Evolutionary conservation across 1,284 basidiomycete genomes (phyloP).

Genomic region (Cutaneotrichosporon arboriforme): DNA sequence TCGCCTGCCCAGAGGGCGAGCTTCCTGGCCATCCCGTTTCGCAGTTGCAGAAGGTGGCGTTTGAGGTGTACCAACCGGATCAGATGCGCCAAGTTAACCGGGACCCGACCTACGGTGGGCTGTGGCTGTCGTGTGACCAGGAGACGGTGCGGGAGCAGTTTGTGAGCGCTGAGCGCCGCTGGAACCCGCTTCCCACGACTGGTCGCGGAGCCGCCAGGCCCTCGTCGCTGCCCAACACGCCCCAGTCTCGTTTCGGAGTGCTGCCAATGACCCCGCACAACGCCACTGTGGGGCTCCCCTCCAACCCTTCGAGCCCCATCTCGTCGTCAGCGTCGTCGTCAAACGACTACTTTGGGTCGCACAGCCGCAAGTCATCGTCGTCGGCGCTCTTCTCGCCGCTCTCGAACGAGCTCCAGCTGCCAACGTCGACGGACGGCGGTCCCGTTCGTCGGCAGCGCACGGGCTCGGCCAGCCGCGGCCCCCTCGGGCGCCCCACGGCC

Average conservation of each 20-base stretch:
- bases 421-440: conserved; percentile 35
- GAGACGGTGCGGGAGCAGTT: conserved; percentile 32
- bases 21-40: conserved; percentile 88
- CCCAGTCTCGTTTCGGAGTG: conserved; percentile 33
- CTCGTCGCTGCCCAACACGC: conserved; percentile 37
- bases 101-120: conserved; percentile 29
- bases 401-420: conserved; percentile 24
- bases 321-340: conserved; percentile 31
- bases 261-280: conserved; percentile 47
- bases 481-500: conserved; percentile 25
- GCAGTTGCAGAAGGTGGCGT: conserved; percentile 87
- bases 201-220: conserved; percentile 15
- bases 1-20: conserved; percentile 66
- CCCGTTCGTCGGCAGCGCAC: conserved; percentile 38
- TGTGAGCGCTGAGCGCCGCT: conserved; percentile 29
- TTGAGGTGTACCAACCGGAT: conserved; percentile 70
- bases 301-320: conserved; percentile 38
- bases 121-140: conserved; percentile 42
- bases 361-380: conserved; percentile 38
- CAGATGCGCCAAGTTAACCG: conserved; percentile 14
- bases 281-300: conserved; percentile 27
- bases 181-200: conserved; percentile 23
- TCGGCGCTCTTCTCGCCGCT: conserved; percentile 34
- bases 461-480: conserved; percentile 29
- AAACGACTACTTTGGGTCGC: conserved; percentile 39